phyloP scores from a whole-genome alignment of 2,329 filamentous ascomycete species.

The Dendrostoma leiphaemia region DNA sequence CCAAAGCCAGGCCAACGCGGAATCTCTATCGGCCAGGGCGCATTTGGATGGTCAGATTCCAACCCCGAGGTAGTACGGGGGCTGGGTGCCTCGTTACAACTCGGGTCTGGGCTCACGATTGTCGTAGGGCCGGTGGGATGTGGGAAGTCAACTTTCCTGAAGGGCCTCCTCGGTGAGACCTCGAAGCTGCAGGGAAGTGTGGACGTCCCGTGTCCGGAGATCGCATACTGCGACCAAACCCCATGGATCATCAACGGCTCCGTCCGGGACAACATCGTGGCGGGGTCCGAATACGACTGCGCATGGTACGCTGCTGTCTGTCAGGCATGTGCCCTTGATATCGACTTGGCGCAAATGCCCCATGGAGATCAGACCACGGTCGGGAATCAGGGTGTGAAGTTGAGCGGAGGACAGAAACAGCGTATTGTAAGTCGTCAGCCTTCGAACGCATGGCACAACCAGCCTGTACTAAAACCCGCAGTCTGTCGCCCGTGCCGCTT shows the following conservation, averaged over 20 bases:
- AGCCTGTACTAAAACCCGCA: constrained; percentile 17
- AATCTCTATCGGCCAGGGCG: background rate
- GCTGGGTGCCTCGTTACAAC: constrained; percentile 3
- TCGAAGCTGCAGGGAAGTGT: too few relatives aligned
- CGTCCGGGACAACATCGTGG: constrained; percentile 32
- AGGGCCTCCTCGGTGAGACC: constrained; percentile 30
- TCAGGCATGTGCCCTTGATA: constrained; percentile 34
- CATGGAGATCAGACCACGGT: constrained; percentile 37
- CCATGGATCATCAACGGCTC: constrained; percentile 33
- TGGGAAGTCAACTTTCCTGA: constrained; percentile 34
- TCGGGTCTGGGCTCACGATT: constrained; percentile 20
- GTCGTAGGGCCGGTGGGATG: constrained; percentile 34
- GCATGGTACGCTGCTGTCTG: constrained; percentile 31
- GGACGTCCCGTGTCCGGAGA: too few relatives aligned
- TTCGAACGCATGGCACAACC: constrained; percentile 18
- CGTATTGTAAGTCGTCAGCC: constrained; percentile 31
- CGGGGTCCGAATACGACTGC: constrained; percentile 25
- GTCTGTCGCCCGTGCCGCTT: constrained; percentile 38
- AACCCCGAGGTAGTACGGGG: constrained; percentile 7
- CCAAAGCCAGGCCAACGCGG: too few relatives aligned
- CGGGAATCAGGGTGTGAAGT: constrained; percentile 42
- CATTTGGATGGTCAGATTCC: constrained; percentile 16
- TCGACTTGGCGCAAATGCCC: constrained; percentile 31
- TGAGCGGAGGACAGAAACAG: constrained; percentile 47
- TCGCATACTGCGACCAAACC: constrained; percentile 33